Evolutionary conservation across 2,329 filamentous ascomycete genomes (phyloP).

Genomic region (Lachnellula hyalina): DNA sequence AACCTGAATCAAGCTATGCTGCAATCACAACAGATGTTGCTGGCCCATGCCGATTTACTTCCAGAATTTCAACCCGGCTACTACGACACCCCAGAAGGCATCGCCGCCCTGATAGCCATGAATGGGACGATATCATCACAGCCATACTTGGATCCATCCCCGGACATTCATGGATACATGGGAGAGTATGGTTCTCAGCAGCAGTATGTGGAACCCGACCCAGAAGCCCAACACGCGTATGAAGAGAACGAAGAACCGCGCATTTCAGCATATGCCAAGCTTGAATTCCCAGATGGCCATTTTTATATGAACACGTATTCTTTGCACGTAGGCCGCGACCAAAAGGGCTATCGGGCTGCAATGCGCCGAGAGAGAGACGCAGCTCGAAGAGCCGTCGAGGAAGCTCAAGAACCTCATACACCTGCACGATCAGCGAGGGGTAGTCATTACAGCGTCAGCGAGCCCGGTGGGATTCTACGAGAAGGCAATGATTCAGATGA

Average conservation of each 20-base stretch:
- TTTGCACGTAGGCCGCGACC: conserved; percentile 68
- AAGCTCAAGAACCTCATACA: conserved; percentile 40
- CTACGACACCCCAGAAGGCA: not conserved
- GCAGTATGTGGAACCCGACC: not conserved
- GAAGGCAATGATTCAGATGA: conserved; percentile 57
- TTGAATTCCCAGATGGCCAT: conserved; percentile 69
- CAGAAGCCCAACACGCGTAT: not conserved
- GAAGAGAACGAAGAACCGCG: conserved; percentile 2
- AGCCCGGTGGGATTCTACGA: conserved; percentile 63
- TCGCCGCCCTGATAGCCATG: not conserved
- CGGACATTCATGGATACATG: conserved; percentile 5
- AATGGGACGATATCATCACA: not conserved
- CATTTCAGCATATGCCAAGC: conserved; percentile 46
- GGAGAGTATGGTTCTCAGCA: not conserved
- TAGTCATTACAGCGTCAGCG: conserved; percentile 49
- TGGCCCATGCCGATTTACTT: not conserved
- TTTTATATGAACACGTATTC: conserved; percentile 75
- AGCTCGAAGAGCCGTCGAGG: conserved; percentile 40
- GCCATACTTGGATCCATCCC: conserved; percentile 17
- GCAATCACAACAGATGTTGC: no score
- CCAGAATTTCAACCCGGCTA: not conserved
- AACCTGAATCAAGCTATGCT: no score
- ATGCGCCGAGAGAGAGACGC: conserved; percentile 42
- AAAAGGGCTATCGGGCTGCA: conserved; percentile 50
- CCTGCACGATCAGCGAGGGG: conserved; percentile 44